phyloP scores from a whole-genome alignment of 352 stramenopile genomes.

The Pythium oligandrum region DNA sequence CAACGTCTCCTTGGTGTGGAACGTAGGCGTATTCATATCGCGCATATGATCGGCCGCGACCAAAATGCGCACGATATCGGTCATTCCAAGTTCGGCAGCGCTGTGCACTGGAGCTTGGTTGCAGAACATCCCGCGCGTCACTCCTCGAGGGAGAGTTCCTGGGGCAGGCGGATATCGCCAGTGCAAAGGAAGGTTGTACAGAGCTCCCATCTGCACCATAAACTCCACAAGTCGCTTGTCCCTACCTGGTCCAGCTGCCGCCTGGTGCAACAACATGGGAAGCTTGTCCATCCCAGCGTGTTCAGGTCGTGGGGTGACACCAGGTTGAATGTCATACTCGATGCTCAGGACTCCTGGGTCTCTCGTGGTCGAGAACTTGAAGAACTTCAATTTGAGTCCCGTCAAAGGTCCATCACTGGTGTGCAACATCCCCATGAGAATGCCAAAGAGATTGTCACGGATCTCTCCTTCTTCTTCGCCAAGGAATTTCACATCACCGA shows the following conservation, averaged over 20 bases:
- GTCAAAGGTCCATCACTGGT: background rate
- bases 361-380: constrained; percentile 8
- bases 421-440: constrained; percentile 17
- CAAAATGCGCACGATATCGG: too few species aligned
- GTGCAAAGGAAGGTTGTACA: constrained; percentile 8
- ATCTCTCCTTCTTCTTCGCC: background rate
- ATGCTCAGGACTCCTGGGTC: background rate
- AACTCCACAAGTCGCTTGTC: constrained; percentile 28
- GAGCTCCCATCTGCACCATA: constrained; percentile 28
- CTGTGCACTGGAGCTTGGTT: too few species aligned
- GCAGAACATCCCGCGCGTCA: too few species aligned
- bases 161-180: background rate
- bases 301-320: too few species aligned
- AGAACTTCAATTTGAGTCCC: background rate
- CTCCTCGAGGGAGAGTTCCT: too few species aligned
- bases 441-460: constrained; percentile 12
- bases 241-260: constrained; percentile 19
- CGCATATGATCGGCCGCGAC: too few species aligned
- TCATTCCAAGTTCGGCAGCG: too few species aligned
- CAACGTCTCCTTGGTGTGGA: too few species aligned
- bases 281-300: background rate
- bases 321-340: too few species aligned
- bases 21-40: too few species aligned
- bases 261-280: constrained; percentile 18
- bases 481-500: constrained; percentile 2